These are phyloP conservation scores for Monarda citriodora DNA, from an alignment of 305 asterid species.

Conservation along the genomic window DNA sequence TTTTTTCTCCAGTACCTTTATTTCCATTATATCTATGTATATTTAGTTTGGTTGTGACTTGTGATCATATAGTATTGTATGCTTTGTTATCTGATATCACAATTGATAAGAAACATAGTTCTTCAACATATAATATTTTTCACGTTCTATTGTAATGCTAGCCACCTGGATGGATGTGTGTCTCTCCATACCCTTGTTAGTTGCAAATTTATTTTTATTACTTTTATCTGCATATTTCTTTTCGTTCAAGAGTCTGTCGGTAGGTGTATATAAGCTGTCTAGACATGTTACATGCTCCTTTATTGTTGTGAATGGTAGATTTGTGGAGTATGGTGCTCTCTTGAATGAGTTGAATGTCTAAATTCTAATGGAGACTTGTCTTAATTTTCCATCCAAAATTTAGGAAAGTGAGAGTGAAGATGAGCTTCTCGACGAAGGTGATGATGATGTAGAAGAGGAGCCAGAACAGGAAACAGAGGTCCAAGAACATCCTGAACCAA, in stretches of 20 bases:
- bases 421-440: slow-evolving; percentile 65
- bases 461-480: slow-evolving; percentile 60
- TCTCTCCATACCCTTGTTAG: too few species aligned
- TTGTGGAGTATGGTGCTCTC: slow-evolving; percentile 1
- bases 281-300: neutral
- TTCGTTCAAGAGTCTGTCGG: neutral
- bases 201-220: neutral
- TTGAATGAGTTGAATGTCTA: neutral
- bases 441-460: slow-evolving; percentile 68
- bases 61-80: neutral
- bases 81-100: neutral
- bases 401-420: slow-evolving; percentile 86
- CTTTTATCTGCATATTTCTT: neutral
- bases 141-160: too few species aligned
- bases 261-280: neutral
- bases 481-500: slow-evolving; percentile 45
- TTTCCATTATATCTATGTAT: neutral
- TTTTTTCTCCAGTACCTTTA: neutral
- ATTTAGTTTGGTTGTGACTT: slow-evolving; percentile 1
- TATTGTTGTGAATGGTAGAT: neutral
- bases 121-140: too few species aligned
- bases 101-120: too few species aligned
- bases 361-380: slow-evolving; percentile 5
- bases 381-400: slow-evolving; percentile 22
- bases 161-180: too few species aligned